A percentile compares a stretch with the other conserved stretches of the same genome.
Evolutionary conservation across 176 grass and related monocot species (phyloP).

Genomic region (Urochloa ruziziensis): DNA sequence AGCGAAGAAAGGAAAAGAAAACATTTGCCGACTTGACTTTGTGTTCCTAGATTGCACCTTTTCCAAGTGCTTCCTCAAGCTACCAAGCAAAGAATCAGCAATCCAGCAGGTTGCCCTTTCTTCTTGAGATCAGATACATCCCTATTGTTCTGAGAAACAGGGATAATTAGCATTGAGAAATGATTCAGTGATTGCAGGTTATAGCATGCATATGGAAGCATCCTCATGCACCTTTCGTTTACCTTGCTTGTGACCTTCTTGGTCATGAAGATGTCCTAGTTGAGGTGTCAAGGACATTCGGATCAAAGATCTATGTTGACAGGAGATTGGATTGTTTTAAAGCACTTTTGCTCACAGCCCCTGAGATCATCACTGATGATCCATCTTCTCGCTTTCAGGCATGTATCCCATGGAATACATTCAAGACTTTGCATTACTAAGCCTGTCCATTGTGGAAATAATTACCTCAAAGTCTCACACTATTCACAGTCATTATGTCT

Average conservation of each 20-base stretch:
- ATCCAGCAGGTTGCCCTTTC: conserved; percentile 74
- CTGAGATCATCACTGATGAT: conserved; percentile 70
- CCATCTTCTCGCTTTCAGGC: conserved; percentile 83
- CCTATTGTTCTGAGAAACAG: not conserved
- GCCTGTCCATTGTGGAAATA: not conserved
- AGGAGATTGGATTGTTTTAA: conserved; percentile 52
- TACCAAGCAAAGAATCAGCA: conserved; percentile 73
- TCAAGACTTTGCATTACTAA: not conserved
- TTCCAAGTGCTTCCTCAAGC: conserved; percentile 67
- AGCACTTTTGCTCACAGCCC: conserved; percentile 47
- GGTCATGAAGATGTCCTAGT: conserved; percentile 56
- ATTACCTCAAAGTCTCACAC: not conserved
- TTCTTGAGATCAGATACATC: conserved; percentile 11
- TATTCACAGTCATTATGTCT: not conserved
- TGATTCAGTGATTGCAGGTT: conserved; percentile 57
- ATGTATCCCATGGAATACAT: not conserved
- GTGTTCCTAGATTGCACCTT: conserved; percentile 91
- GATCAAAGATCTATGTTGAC: conserved; percentile 68
- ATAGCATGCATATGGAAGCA: conserved; percentile 97
- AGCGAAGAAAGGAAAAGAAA: conserved; percentile 67
- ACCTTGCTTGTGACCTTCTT: conserved; percentile 52
- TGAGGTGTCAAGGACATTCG: conserved; percentile 80
- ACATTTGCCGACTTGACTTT: conserved; percentile 52
- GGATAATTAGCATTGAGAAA: conserved; percentile 26
- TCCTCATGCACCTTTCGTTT: conserved; percentile 57